Conservation (phyloP, 768 basidiomycete genomes). For the Calocybe cyanea region DNA sequence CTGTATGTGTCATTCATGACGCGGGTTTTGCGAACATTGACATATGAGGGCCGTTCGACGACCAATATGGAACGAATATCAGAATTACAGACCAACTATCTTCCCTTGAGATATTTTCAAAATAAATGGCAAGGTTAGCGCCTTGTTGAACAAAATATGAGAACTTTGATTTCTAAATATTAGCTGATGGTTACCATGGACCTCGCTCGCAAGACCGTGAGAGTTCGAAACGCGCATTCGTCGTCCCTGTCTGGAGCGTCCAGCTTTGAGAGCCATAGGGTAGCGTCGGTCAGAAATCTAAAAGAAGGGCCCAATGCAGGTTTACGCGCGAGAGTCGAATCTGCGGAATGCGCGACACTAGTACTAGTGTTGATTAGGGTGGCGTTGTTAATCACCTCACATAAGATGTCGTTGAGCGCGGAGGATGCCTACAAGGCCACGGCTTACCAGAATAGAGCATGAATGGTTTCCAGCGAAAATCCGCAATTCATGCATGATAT, state of each 20-base stretch:
- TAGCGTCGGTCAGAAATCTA: conserved; percentile 65
- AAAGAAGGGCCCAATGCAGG: conserved; percentile 78
- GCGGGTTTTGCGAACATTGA: no score
- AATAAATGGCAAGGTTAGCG: conserved; percentile 32
- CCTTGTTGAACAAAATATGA: conserved; percentile 21
- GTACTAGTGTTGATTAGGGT: conserved; percentile 24
- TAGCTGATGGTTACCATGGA: conserved; percentile 26
- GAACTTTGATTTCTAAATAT: no score
- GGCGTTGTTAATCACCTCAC: conserved; percentile 61
- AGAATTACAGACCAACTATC: conserved; percentile 1
- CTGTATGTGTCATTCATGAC: no score
- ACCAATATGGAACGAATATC: no score
- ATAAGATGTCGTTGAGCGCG: neutral
- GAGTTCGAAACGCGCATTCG: conserved; percentile 24
- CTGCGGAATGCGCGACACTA: neutral
- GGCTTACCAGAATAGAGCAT: conserved; percentile 52
- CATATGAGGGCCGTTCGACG: no score
- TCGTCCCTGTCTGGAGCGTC: conserved; percentile 16
- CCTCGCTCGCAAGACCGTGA: conserved; percentile 42
- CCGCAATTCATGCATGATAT: conserved; percentile 65
- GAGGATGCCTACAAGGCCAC: conserved; percentile 6
- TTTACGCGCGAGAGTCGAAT: conserved; percentile 37
- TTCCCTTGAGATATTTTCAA: conserved; percentile 35
- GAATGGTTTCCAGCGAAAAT: conserved; percentile 39
- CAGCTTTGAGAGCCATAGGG: conserved; percentile 58